Conservation (phyloP, 2,329 filamentous ascomycete species). For the Sphaerulina populicola region DNA sequence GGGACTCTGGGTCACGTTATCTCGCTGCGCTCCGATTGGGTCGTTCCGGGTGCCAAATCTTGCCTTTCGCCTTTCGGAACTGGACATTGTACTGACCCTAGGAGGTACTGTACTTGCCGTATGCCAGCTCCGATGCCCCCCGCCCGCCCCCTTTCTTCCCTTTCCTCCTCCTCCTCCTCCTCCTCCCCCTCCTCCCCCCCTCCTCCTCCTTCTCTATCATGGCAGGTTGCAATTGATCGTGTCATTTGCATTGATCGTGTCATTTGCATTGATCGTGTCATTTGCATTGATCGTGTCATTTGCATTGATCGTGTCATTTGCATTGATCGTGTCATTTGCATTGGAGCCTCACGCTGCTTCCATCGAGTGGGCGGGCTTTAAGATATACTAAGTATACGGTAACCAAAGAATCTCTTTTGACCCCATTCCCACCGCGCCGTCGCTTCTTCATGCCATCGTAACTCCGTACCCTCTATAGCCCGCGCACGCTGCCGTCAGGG, state of each 20-base stretch:
- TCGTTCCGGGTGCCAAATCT: no score
- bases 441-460: background rate
- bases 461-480: background rate
- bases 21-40: no score
- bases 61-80: background rate
- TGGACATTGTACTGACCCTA: background rate
- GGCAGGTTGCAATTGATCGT: background rate
- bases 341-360: conserved; percentile 1
- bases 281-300: no score
- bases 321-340: background rate
- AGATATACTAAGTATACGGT: background rate
- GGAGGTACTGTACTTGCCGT: background rate
- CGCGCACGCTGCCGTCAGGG: background rate
- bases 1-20: no score
- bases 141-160: background rate
- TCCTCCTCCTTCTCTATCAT: no score
- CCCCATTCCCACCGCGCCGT: background rate
- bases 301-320: no score
- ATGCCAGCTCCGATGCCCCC: background rate
- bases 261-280: no score
- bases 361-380: background rate
- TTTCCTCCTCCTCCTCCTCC: no score
- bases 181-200: background rate
- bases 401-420: background rate
- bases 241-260: background rate